phyloP scores from a whole-genome alignment of 2,329 filamentous ascomycete genomes.

The Apiospora pterosperma region DNA sequence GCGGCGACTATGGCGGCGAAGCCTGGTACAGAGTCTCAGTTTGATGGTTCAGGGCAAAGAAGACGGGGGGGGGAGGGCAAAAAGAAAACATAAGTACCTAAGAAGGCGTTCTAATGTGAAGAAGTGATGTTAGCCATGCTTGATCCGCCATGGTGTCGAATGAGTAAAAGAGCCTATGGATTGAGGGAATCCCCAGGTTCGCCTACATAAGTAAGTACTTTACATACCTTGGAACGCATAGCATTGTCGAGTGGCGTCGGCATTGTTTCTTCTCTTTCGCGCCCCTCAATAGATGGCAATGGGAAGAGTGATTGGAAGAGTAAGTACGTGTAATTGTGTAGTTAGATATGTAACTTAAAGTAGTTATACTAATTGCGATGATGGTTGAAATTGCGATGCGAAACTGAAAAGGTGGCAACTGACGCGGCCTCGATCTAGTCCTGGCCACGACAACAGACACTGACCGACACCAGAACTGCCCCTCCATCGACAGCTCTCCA shows the following conservation, averaged over 20 bases:
- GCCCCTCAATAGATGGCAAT: not conserved
- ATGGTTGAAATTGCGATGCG: not conserved
- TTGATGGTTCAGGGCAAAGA: constrained; percentile 18
- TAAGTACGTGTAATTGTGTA: too few relatives aligned
- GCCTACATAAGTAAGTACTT: not conserved
- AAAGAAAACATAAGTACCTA: constrained; percentile 49
- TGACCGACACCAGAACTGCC: not conserved
- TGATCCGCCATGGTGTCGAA: too few relatives aligned
- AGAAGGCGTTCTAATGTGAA: constrained; percentile 63
- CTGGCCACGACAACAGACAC: not conserved
- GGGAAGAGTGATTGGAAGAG: not conserved
- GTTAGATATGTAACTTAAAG: too few relatives aligned
- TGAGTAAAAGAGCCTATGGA: not conserved
- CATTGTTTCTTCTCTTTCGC: constrained; percentile 47
- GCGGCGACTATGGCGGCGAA: constrained; percentile 82
- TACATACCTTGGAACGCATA: constrained; percentile 64
- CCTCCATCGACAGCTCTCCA: not conserved
- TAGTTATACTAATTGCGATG: not conserved
- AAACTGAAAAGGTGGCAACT: not conserved
- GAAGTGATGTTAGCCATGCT: constrained; percentile 13
- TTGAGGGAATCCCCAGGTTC: too few relatives aligned
- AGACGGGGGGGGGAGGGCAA: not conserved
- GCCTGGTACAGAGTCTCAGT: constrained; percentile 43
- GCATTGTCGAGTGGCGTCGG: constrained; percentile 67
- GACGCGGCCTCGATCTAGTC: not conserved